Percentiles rank a stretch among this genome's conserved stretches.
These are phyloP conservation scores for Aspergillus floridensis DNA, from an alignment of 2,329 filamentous ascomycete genomes.

Conservation along the genomic window DNA sequence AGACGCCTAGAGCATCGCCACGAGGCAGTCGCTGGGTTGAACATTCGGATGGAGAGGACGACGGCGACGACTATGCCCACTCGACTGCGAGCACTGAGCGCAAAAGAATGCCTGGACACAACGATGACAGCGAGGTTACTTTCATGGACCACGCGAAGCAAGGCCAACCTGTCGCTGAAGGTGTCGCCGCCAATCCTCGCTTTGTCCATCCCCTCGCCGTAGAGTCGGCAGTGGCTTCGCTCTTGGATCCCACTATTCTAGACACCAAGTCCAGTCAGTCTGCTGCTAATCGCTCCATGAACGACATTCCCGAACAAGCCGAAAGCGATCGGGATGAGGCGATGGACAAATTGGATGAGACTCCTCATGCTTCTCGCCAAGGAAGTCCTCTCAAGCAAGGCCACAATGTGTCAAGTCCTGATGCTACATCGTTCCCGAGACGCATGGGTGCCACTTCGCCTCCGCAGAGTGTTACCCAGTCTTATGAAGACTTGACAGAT, in stretches of 20 bases:
- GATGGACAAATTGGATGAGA: constrained; percentile 19
- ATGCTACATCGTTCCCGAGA: constrained; percentile 40
- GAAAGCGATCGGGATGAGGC: constrained; percentile 28
- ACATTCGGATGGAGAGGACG: constrained; percentile 21
- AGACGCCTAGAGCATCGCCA: constrained; percentile 26
- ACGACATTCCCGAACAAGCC: constrained; percentile 39
- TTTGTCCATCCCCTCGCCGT: constrained; percentile 72
- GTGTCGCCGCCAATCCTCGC: constrained; percentile 69
- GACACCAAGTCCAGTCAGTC: constrained; percentile 57
- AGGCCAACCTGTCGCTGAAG: constrained; percentile 68
- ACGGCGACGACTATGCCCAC: constrained; percentile 55
- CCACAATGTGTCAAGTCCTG: constrained; percentile 35
- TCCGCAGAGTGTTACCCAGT: constrained; percentile 54
- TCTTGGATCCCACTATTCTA: constrained; percentile 79
- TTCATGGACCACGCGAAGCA: constrained; percentile 60
- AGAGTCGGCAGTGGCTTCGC: constrained; percentile 86
- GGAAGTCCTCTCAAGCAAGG: constrained; percentile 50
- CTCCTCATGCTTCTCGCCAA: constrained; percentile 27
- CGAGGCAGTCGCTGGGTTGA: constrained; percentile 25
- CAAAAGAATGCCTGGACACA: constrained; percentile 51
- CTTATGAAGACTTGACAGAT: constrained; percentile 42
- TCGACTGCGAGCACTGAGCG: constrained; percentile 52
- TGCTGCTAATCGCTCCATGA: constrained; percentile 46
- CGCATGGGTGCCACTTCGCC: constrained; percentile 50
- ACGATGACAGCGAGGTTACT: constrained; percentile 56